A percentile compares a stretch with the other conserved stretches of the same genome.
phyloP scores from a whole-genome alignment of 352 stramenopile species.

The Pythium coloratum region DNA sequence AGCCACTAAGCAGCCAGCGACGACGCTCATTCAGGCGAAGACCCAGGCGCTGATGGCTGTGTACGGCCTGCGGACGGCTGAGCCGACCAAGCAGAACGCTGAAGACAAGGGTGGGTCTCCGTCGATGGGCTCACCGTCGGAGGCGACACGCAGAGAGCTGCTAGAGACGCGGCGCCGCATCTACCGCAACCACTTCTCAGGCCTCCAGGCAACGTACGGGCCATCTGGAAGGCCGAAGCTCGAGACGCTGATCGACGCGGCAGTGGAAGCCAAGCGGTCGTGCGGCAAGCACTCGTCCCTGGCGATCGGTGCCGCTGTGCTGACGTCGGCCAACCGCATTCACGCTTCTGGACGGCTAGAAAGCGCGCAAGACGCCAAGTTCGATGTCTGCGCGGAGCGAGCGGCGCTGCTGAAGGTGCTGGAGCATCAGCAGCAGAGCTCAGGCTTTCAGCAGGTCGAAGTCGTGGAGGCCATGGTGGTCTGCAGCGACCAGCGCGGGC shows the following conservation, averaged over 20 bases:
- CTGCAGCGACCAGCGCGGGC: constrained; percentile 46
- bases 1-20: background rate
- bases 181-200: constrained; percentile 56
- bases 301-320: constrained; percentile 49
- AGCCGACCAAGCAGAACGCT: background rate
- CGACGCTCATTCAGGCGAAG: constrained; percentile 20
- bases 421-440: constrained; percentile 11
- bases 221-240: constrained; percentile 38
- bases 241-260: constrained; percentile 55
- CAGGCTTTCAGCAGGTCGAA: constrained; percentile 5
- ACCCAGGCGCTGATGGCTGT: constrained; percentile 21
- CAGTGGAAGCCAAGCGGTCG: constrained; percentile 31
- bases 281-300: constrained; percentile 33
- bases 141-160: constrained; percentile 28
- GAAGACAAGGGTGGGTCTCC: background rate
- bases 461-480: constrained; percentile 53
- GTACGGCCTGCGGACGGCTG: constrained; percentile 20
- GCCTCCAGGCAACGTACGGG: constrained; percentile 33
- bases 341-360: constrained; percentile 42
- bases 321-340: constrained; percentile 49
- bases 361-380: constrained; percentile 35
- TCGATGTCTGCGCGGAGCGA: constrained; percentile 57
- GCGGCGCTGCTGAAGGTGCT: constrained; percentile 53
- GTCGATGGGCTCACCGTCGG: background rate
- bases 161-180: constrained; percentile 38